phyloP scores from a whole-genome alignment of 1,284 basidiomycete genomes.

The Moniliophthora roreri region DNA sequence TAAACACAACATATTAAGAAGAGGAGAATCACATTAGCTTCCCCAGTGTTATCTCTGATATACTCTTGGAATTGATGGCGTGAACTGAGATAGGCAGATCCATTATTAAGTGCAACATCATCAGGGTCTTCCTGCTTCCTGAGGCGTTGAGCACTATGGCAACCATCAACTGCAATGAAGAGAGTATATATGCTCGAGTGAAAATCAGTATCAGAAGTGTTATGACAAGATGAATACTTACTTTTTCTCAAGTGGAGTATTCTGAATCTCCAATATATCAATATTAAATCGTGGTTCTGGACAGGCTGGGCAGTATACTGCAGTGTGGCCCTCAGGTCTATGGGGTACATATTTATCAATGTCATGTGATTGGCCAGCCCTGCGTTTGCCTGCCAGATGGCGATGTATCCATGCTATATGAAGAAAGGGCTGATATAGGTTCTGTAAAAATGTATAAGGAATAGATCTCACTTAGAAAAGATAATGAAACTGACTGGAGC shows the following conservation, averaged over 20 bases:
- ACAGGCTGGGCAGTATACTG: slow-evolving; percentile 28
- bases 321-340: slow-evolving; percentile 20
- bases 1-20: too few relatives aligned
- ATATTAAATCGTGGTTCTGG: slow-evolving; percentile 29
- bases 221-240: slow-evolving; percentile 9
- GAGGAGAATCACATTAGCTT: neutral
- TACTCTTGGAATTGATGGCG: neutral
- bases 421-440: slow-evolving; percentile 23
- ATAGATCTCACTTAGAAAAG: too few relatives aligned
- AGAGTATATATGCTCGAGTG: too few relatives aligned
- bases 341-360: slow-evolving; percentile 20
- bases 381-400: slow-evolving; percentile 19
- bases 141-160: slow-evolving; percentile 24
- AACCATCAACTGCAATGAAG: slow-evolving; percentile 27
- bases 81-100: slow-evolving; percentile 24
- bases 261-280: slow-evolving; percentile 13
- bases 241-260: slow-evolving; percentile 12
- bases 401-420: slow-evolving; percentile 24
- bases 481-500: slow-evolving; percentile 19
- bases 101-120: slow-evolving; percentile 25
- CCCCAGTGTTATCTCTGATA: neutral
- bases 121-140: slow-evolving; percentile 27
- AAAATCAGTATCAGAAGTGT: slow-evolving; percentile 1
- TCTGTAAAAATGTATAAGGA: too few relatives aligned
- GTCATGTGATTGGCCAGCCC: slow-evolving; percentile 23